Evolutionary conservation across 192 early-diverging fungal species (phyloP), one percentile per base, ranked within the genome.

Genomic region (Gigaspora rosea): DNA sequence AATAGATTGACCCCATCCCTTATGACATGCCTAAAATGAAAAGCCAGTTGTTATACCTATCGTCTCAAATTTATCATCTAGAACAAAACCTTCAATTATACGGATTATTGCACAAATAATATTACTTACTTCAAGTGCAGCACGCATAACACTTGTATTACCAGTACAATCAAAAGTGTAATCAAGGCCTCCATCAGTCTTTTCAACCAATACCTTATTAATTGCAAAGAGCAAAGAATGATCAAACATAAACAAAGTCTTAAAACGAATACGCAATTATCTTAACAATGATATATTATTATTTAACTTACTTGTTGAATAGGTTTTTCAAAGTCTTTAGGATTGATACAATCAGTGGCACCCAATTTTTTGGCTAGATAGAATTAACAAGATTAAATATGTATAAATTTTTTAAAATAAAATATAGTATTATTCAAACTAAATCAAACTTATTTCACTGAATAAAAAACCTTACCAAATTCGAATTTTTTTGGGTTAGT

Each of bases 121-220:
- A 71, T 82, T 18, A 58, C 20, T 52, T 74, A 77, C 95, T 86
- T 98, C 97, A 62, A 98, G 85, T 22, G 96, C 97, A 33, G 96
- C 90, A 58, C 97, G 90, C 97, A 98, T 98, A 36, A 97, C 92
- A 52, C 93, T 80, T 27, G 92, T 88, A 68, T 97, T 97, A 69
- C 93, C 97, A 76, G 94, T 94, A 87, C 95, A 96, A 80, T 98
- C 97, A 76, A 98, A 98, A 48, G 95, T 94, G 80, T 97, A 96
- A 79, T 98, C 97, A 41, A 96, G 89, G 58, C 97, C 97, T 77
- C 97, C 96, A 77, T 97, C 96, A 35, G 94, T 96, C 82, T 94
- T 89, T 35, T 95, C 94, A 33, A 95, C 91, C 76, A 98, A 86
- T 67, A 94, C 88, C 71, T 91, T 80, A 10, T 4, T 0, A 56